Percentiles rank a stretch among this genome's conserved stretches.
These are phyloP conservation scores for Cytospora leucostoma DNA, from an alignment of 2,329 filamentous ascomycete genomes.

Conservation along the genomic window DNA sequence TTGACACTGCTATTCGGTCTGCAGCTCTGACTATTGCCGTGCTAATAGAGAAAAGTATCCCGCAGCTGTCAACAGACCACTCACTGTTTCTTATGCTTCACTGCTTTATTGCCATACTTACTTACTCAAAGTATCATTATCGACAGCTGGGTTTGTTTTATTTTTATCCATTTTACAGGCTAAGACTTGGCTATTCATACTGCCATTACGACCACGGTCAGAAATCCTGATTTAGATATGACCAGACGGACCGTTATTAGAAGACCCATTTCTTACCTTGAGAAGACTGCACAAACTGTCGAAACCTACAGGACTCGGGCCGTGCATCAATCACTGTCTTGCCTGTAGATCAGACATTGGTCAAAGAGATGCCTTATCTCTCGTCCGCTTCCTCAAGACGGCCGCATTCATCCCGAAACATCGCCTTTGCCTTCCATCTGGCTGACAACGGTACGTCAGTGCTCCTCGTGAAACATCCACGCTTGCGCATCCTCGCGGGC, in stretches of 20 bases:
- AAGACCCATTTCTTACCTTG: background rate
- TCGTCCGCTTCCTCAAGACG: conserved; percentile 25
- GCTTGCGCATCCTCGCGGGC: conserved; percentile 23
- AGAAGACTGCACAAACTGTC: background rate
- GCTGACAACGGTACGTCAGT: conserved; percentile 36
- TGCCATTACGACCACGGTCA: background rate
- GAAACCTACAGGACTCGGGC: conserved; percentile 2
- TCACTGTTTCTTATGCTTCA: background rate
- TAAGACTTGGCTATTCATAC: conserved; percentile 2
- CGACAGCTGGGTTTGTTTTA: background rate
- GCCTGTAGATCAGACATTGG: background rate
- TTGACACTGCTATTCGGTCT: background rate
- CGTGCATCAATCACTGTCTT: background rate
- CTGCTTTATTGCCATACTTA: background rate
- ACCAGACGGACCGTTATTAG: background rate
- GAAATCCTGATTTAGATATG: background rate
- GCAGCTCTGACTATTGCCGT: background rate
- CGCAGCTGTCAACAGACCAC: background rate
- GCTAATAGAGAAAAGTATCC: background rate
- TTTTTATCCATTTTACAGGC: background rate
- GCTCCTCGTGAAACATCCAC: conserved; percentile 25
- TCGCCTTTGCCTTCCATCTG: conserved; percentile 33
- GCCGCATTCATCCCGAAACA: conserved; percentile 31
- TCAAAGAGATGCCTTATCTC: conserved; percentile 34
- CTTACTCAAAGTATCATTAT: conserved; percentile 14